Base-by-base conservation (phyloP, 2,329 filamentous ascomycete species). In the Monilinia aucupariae region DNA sequence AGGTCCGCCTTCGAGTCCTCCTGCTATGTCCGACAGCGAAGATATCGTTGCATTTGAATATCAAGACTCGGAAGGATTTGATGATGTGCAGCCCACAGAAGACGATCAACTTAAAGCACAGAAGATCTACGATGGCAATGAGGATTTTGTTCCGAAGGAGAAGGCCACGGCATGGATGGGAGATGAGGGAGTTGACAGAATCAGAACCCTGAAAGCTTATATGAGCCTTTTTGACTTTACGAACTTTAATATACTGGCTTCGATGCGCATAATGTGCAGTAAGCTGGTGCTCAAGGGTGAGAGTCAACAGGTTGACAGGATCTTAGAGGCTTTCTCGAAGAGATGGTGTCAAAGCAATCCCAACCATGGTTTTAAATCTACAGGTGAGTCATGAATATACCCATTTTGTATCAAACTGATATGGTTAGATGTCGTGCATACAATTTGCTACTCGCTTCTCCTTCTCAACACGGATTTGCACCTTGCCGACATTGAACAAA, bases 381-480 rank as follows among this genome's bases (percentile, higher is more conserved):
- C 81, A 69, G 91, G 90, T 92, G 80, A 77, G 86, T 75, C 9
- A 12, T 27, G 4, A 13, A 15, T n/a, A 12, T 50, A 32, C 30
- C 17, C 7, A 9, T 4, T 10, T 22, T 4, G n/a, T 9, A 55
- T 32, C 49, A 15, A 59, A 56, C 68, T 71, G 64, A 70, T 37
- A 47, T 34, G 30, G 27, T 41, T 48, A 89, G 93, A 97, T 78
- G 89, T 97, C 54, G 92, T 99, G 22, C 93, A 99, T 75, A 97
- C 92, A 30, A 96, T 97, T 67, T 96, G 91, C 77, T 99, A 97
- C 76, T 97, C 94, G 0, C 86, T 99, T 67, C 87, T 99, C 72
- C 82, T 99, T 13, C 82, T 99, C 67, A 99, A 99, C 72, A 99
- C 94, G 41, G 94, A 99, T 78, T 80, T 99, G 62, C 93, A 99